phyloP scores from a whole-genome alignment of 805 yeast species.

The Hanseniaspora occidentalis region DNA sequence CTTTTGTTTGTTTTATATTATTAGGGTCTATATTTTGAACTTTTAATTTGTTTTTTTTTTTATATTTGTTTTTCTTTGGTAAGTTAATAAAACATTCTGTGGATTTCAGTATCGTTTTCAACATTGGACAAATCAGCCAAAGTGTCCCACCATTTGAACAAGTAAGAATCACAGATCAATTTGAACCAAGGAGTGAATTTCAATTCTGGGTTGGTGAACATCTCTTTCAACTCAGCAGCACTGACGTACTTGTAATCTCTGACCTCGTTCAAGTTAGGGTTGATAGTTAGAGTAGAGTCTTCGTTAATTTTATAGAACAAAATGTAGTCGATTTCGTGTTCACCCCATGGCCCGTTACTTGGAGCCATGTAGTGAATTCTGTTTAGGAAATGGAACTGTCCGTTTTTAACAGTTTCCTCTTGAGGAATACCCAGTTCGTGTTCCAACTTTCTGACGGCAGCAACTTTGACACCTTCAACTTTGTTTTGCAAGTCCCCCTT shows the following conservation, averaged over 20 bases:
- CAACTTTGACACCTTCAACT: constrained; percentile 66
- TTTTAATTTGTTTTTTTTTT: neutral
- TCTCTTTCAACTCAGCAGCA: constrained; percentile 48
- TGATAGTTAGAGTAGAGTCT: constrained; percentile 31
- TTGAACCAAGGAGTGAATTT: constrained; percentile 97
- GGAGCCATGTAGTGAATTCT: constrained; percentile 93
- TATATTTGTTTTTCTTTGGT: too few species aligned
- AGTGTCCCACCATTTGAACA: constrained; percentile 90
- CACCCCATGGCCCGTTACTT: constrained; percentile 82
- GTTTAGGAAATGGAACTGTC: constrained; percentile 69
- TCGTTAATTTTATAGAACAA: constrained; percentile 54
- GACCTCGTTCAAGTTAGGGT: constrained; percentile 73
- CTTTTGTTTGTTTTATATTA: neutral
- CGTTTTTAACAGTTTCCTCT: constrained; percentile 42
- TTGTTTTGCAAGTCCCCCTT: constrained; percentile 38
- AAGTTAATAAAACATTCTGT: constrained; percentile 21
- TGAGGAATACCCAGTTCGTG: constrained; percentile 83
- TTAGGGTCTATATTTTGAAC: neutral
- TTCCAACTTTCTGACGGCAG: constrained; percentile 83
- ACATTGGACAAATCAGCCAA: constrained; percentile 45
- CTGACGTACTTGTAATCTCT: constrained; percentile 68
- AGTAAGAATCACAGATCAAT: constrained; percentile 79
- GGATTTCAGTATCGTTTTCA: constrained; percentile 26
- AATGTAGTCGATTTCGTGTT: constrained; percentile 94
- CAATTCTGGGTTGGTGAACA: constrained; percentile 59